Evolutionary conservation across 2,329 filamentous ascomycete species (phyloP).

Genomic region (Penicillium italicum): DNA sequence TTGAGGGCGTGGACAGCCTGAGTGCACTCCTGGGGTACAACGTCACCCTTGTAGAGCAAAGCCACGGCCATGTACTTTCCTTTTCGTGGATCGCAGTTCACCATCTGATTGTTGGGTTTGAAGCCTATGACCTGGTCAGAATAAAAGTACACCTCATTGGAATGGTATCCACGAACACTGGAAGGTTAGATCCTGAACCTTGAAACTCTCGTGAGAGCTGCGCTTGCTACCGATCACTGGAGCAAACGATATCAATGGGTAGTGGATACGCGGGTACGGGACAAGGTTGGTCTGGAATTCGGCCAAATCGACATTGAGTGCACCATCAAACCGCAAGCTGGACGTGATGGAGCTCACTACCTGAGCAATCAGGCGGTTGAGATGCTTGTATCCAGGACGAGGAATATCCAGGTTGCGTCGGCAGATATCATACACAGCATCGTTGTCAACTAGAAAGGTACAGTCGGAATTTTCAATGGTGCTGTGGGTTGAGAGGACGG

Average conservation of each 20-base stretch:
- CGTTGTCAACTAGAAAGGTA: constrained; percentile 66
- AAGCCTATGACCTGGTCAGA: constrained; percentile 47
- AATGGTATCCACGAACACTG: constrained; percentile 49
- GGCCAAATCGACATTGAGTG: constrained; percentile 64
- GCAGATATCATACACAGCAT: constrained; percentile 67
- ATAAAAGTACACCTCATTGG: not conserved
- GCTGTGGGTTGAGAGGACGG: constrained; percentile 54
- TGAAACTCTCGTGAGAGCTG: constrained; percentile 84
- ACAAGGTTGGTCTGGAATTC: constrained; percentile 69
- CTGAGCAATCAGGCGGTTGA: constrained; percentile 65
- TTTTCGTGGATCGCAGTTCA: constrained; percentile 63
- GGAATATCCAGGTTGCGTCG: constrained; percentile 62
- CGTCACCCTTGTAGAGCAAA: constrained; percentile 64
- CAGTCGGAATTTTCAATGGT: constrained; percentile 67
- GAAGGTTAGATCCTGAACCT: constrained; percentile 69
- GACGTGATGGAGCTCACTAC: constrained; percentile 66
- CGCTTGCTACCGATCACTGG: constrained; percentile 65
- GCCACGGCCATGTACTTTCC: constrained; percentile 69
- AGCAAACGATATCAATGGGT: constrained; percentile 63
- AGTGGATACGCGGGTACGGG: constrained; percentile 65
- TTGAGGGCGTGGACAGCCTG: constrained; percentile 57
- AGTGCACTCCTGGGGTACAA: constrained; percentile 60
- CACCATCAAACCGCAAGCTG: constrained; percentile 62
- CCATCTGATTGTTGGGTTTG: constrained; percentile 67
- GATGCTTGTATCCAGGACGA: constrained; percentile 61